Evolutionary conservation across 1,139 yeast species (phyloP).

Genomic region (Scheffersomyces cryptocercus): DNA sequence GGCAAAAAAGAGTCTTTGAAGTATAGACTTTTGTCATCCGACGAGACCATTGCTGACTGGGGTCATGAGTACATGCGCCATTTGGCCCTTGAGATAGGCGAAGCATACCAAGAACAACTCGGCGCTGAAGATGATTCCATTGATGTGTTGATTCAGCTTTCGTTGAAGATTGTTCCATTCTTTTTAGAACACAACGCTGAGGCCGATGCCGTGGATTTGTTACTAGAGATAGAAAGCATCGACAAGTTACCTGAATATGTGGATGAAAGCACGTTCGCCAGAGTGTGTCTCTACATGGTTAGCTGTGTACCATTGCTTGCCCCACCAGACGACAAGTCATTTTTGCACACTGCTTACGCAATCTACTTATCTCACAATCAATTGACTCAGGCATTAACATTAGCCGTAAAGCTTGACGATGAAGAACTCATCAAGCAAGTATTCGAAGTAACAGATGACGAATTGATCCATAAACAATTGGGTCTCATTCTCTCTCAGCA

Average conservation of each 20-base stretch:
- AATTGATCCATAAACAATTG: slow-evolving; percentile 78
- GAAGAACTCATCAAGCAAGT: slow-evolving; percentile 75
- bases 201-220: slow-evolving; percentile 95
- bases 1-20: slow-evolving; percentile 79
- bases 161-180: slow-evolving; percentile 82
- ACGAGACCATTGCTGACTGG: slow-evolving; percentile 78
- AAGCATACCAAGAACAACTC: slow-evolving; percentile 67
- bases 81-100: slow-evolving; percentile 91
- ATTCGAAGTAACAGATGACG: slow-evolving; percentile 73
- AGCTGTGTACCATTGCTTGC: slow-evolving; percentile 95
- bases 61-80: slow-evolving; percentile 98
- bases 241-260: slow-evolving; percentile 82
- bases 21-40: slow-evolving; percentile 70
- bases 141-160: slow-evolving; percentile 58
- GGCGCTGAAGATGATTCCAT: slow-evolving; percentile 52
- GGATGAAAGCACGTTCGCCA: slow-evolving; percentile 78
- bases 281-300: slow-evolving; percentile 93
- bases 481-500: slow-evolving; percentile 90
- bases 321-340: slow-evolving; percentile 89
- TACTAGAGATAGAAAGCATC: slow-evolving; percentile 85
- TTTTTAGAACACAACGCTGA: slow-evolving; percentile 95
- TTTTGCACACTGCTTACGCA: slow-evolving; percentile 86
- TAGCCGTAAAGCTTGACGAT: slow-evolving; percentile 89
- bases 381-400: slow-evolving; percentile 83
- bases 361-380: slow-evolving; percentile 80